A percentile compares a stretch with the other conserved stretches of the same genome.
Evolutionary conservation across 2,329 filamentous ascomycete species (phyloP).

Genomic region (Arthroderma uncinatum): DNA sequence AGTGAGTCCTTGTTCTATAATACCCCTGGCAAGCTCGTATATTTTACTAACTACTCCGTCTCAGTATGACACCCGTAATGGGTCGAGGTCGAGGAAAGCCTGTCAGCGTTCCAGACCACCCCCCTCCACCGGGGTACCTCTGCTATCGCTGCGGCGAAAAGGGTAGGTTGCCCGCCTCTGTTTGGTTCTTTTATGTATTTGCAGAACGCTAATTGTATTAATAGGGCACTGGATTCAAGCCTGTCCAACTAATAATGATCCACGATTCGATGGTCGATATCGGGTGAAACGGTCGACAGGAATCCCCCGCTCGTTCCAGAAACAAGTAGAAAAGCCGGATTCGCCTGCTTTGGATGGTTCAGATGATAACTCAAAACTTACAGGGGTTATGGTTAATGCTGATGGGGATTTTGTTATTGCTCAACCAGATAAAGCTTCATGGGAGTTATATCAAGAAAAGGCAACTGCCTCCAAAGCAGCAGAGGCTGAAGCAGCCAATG

Average conservation of each 20-base stretch:
- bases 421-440: slow-evolving; percentile 86
- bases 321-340: slow-evolving; percentile 85
- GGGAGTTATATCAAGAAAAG: slow-evolving; percentile 95
- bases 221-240: slow-evolving; percentile 92
- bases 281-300: slow-evolving; percentile 93
- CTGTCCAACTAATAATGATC: slow-evolving; percentile 96
- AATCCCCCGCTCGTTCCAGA: slow-evolving; percentile 88
- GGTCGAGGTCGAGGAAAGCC: slow-evolving; percentile 28
- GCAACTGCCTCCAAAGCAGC: slow-evolving; percentile 75
- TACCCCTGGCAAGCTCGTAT: not conserved
- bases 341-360: slow-evolving; percentile 62
- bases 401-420: slow-evolving; percentile 97
- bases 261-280: slow-evolving; percentile 85
- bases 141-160: slow-evolving; percentile 95
- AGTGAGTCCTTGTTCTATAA: slow-evolving; percentile 39
- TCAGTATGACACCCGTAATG: slow-evolving; percentile 35
- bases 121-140: slow-evolving; percentile 85
- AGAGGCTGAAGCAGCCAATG: slow-evolving; percentile 65
- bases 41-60: slow-evolving; percentile 15
- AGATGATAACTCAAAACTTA: slow-evolving; percentile 68
- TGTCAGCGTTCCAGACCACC: slow-evolving; percentile 75
- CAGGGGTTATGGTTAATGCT: slow-evolving; percentile 93
- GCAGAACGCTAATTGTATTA: slow-evolving; percentile 20
- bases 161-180: slow-evolving; percentile 35
- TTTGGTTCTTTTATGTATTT: not conserved